A percentile compares a stretch with the other conserved stretches of the same genome.
These are phyloP conservation scores for Delphinella strobiligena DNA, from an alignment of 2,329 filamentous ascomycete species.

Conservation along the genomic window DNA sequence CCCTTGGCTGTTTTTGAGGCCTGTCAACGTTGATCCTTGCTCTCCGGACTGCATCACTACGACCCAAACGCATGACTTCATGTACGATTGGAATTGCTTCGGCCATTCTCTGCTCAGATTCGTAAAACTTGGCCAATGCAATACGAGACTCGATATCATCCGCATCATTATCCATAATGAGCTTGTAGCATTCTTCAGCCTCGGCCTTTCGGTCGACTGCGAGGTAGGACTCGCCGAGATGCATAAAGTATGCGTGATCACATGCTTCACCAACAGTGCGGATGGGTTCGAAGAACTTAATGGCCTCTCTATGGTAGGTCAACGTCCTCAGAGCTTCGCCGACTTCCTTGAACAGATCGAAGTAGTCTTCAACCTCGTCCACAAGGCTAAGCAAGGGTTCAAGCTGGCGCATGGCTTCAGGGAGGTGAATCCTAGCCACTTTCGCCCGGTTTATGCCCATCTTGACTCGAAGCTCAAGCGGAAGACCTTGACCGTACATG, in stretches of 20 bases:
- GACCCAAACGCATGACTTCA: constrained; percentile 57
- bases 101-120: constrained; percentile 54
- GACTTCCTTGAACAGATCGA: constrained; percentile 67
- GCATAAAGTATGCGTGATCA: constrained; percentile 38
- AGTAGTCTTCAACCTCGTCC: constrained; percentile 52
- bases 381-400: constrained; percentile 54
- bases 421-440: constrained; percentile 38
- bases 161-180: constrained; percentile 59
- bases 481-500: constrained; percentile 62
- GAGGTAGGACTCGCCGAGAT: constrained; percentile 57
- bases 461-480: constrained; percentile 71
- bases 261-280: constrained; percentile 28
- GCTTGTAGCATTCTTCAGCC: constrained; percentile 67
- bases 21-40: constrained; percentile 16
- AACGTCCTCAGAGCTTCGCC: constrained; percentile 46
- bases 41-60: constrained; percentile 31
- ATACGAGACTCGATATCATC: constrained; percentile 65
- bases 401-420: constrained; percentile 51
- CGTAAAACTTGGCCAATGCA: constrained; percentile 74
- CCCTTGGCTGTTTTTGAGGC: constrained; percentile 3
- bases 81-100: constrained; percentile 67
- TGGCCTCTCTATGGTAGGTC: constrained; percentile 40
- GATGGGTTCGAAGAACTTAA: constrained; percentile 44
- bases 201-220: constrained; percentile 50
- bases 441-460: constrained; percentile 73